Evolutionary conservation across 169 alveolate species (phyloP).

Genomic region (Besnoitia besnoiti): DNA sequence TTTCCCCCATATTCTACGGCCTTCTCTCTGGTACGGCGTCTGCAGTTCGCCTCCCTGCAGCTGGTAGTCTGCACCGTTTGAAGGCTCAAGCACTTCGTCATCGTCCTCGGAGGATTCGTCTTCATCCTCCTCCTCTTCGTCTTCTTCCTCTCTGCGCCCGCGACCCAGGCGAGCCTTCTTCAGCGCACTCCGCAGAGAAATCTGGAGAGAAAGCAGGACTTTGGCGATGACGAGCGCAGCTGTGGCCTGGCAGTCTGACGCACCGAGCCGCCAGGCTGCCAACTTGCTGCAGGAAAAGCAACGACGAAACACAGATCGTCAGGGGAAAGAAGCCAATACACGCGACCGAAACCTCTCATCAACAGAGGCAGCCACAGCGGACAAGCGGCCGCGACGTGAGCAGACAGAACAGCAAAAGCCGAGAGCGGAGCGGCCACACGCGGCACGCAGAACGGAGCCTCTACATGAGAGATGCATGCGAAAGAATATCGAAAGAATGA

Average conservation of each 20-base stretch:
- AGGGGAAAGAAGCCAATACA: no score
- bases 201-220: background rate
- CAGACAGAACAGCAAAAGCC: background rate
- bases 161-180: background rate
- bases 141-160: background rate
- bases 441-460: no score
- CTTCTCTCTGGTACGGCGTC: background rate
- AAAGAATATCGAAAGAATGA: no score
- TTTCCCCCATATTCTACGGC: background rate
- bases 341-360: background rate
- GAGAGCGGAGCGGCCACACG: background rate
- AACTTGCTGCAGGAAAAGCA: background rate
- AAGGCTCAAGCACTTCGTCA: background rate
- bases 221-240: constrained; percentile 17
- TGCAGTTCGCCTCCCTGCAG: background rate
- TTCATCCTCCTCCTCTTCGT: background rate
- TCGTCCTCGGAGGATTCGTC: background rate
- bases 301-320: no score
- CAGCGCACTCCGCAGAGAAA: background rate
- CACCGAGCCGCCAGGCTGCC: background rate
- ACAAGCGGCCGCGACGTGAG: background rate
- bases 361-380: background rate
- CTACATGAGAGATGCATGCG: no score
- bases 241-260: background rate
- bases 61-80: no score